Evolutionary conservation across 1,284 basidiomycete species (phyloP), one percentile per base, ranked within the genome.

Genomic region (Fomitopsis schrenkii): DNA sequence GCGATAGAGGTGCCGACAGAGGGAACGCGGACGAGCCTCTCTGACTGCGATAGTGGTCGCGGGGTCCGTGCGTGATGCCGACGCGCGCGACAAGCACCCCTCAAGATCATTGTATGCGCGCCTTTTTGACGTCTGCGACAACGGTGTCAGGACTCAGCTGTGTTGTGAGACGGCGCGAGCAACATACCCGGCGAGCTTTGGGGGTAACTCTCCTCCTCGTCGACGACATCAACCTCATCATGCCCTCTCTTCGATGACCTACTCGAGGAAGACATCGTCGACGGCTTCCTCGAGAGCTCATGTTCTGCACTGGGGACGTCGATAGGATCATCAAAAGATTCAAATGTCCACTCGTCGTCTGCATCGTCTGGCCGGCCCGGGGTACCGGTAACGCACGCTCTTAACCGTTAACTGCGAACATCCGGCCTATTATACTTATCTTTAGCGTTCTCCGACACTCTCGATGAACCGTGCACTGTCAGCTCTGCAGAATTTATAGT

Each of bases 191-290:
- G 82, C 60, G 82, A 83, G 61, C 71, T 70, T 45, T 71, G 70
- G 61, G 71, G 70, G 55, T 71, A 63, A 14, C 67, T 66, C 30
- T 67, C 72, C 33, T 70, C 70, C 26, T 75, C 73, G 40, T 76
- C 78, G 40, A 75, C 74, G 1, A 70, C 64, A 28, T 83, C 84
- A 41, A 81, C 70, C 61, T 83, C 81, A 22, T 81, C 79, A 58
- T 80, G 76, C 41, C 75, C 75, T 62, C 84, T 74, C 70, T 86
- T 86, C 26, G 76, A 75, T 28, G 75, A 71, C 61, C 72, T 80
- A 64, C 81, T 84, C 22, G 81, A 80, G 33, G 83, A 71, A 5
- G 80, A 66, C 2, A 63, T 56, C 2, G 53, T 50, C 3, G 52
- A 46, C 36, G 28, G 9, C 22, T 46, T 48, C 36, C 41, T 56